phyloP scores from a whole-genome alignment of 305 asterid genomes.

The Caryopteris hybrid region DNA sequence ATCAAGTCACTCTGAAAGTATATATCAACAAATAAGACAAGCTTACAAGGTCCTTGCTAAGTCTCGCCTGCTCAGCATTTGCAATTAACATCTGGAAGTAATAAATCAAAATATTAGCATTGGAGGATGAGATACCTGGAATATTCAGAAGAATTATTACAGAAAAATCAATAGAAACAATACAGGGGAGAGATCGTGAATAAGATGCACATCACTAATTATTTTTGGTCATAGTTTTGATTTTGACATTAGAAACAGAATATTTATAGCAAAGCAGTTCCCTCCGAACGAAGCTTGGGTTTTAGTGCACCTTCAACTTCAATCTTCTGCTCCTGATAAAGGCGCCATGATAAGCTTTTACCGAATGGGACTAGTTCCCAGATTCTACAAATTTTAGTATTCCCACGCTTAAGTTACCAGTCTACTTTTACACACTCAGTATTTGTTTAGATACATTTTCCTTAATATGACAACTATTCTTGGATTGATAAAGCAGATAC shows the following conservation, averaged over 20 bases:
- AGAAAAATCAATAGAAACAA: background rate
- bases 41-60: slow-evolving; percentile 92
- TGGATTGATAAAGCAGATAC: background rate
- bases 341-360: background rate
- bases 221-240: background rate
- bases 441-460: too few relatives aligned
- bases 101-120: slow-evolving; percentile 9
- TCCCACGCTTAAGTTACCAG: background rate
- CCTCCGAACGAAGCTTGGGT: background rate
- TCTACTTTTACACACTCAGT: background rate
- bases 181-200: background rate
- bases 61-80: slow-evolving; percentile 80
- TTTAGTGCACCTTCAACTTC: background rate
- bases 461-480: background rate
- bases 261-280: background rate
- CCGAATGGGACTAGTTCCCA: background rate
- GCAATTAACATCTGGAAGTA: slow-evolving; percentile 57
- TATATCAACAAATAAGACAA: background rate
- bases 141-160: slow-evolving; percentile 1
- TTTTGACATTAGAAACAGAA: background rate
- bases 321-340: background rate
- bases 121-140: background rate
- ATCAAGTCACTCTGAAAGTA: slow-evolving; percentile 13
- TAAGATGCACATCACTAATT: background rate
- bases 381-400: background rate